Evolutionary conservation across 2,329 filamentous ascomycete genomes (phyloP).

Genomic region (Hypoxylon sp.): DNA sequence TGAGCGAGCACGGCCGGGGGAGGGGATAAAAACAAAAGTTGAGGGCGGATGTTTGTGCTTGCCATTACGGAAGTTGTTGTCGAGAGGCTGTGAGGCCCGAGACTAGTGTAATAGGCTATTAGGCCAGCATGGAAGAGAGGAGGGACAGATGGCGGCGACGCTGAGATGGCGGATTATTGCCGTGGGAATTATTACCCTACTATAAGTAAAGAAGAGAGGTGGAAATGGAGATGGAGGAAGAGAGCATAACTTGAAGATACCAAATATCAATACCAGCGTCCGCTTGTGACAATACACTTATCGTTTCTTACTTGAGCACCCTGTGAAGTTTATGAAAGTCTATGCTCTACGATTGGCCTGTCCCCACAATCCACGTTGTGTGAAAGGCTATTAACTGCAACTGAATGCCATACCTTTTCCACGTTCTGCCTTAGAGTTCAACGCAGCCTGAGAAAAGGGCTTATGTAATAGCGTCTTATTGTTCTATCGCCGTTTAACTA

Average conservation of each 20-base stretch:
- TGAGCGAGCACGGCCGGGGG: conserved; percentile 42
- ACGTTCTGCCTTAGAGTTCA: not conserved
- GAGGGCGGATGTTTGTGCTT: conserved; percentile 20
- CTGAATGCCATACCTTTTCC: not conserved
- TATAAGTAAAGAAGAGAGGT: conserved; percentile 11
- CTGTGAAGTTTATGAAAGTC: conserved; percentile 10
- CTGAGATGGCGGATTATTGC: conserved; percentile 1
- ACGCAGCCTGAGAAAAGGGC: not conserved
- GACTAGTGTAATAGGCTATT: conserved; percentile 21
- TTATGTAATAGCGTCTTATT: not conserved
- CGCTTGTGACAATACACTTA: conserved; percentile 22
- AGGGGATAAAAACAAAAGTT: conserved; percentile 16
- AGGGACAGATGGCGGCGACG: conserved; percentile 4
- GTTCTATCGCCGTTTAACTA: not conserved
- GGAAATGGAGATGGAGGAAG: conserved; percentile 7
- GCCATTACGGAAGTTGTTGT: conserved; percentile 9
- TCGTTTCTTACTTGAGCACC: not conserved
- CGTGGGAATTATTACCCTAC: conserved; percentile 14
- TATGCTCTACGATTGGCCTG: not conserved
- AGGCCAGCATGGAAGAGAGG: not conserved
- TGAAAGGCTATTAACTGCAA: not conserved
- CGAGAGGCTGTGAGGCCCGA: conserved; percentile 14
- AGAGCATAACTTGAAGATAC: conserved; percentile 34
- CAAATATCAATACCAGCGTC: conserved; percentile 33
- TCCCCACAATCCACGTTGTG: not conserved